These are phyloP conservation scores for Persicaria maculosa DNA, from an alignment of 148 eudicot species.

Conservation along the genomic window DNA sequence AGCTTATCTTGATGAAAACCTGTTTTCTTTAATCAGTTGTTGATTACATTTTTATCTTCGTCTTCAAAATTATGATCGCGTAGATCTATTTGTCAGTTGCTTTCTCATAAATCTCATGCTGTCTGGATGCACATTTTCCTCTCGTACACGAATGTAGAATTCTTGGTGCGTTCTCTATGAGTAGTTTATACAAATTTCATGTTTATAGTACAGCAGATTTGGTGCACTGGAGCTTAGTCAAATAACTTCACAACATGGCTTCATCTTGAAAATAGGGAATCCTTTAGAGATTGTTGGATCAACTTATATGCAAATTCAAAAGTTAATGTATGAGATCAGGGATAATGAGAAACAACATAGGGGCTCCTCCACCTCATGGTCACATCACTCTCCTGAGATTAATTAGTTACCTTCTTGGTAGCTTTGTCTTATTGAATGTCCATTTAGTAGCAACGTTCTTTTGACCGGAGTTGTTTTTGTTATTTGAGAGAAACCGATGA, in stretches of 20 bases:
- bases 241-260: background rate
- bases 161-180: background rate
- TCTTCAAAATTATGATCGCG: background rate
- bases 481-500: background rate
- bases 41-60: background rate
- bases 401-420: background rate
- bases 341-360: background rate
- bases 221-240: background rate
- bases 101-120: background rate
- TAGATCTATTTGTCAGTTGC: background rate
- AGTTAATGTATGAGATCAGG: background rate
- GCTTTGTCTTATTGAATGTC: background rate
- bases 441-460: background rate
- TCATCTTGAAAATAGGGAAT: background rate
- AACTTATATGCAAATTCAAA: background rate
- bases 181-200: background rate
- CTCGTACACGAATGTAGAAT: background rate
- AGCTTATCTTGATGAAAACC: background rate
- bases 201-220: background rate
- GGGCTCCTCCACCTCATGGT: background rate
- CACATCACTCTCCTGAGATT: background rate
- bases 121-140: conserved; percentile 1
- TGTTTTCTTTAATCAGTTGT: background rate
- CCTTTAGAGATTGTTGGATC: background rate
- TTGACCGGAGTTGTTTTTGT: background rate